Conservation (phyloP, 768 basidiomycete genomes). For the Coprinopsis sp. region DNA sequence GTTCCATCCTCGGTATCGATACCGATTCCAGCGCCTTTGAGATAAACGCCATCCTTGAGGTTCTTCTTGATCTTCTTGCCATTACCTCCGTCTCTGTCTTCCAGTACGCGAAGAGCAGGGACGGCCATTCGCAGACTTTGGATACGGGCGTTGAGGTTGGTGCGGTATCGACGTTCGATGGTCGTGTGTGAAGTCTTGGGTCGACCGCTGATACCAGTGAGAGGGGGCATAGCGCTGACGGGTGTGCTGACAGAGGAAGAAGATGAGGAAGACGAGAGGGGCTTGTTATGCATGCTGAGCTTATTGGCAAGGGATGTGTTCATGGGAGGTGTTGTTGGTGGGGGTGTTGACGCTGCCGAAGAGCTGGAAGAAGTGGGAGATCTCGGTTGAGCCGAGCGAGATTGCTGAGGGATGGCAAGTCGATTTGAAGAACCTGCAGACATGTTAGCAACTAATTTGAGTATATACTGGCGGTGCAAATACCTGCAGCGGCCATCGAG, state of each 20-base stretch:
- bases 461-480: background rate
- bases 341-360: conserved; percentile 40
- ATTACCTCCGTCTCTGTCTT: conserved; percentile 47
- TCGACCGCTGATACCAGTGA: conserved; percentile 26
- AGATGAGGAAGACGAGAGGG: conserved; percentile 12
- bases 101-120: conserved; percentile 76
- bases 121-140: conserved; percentile 76
- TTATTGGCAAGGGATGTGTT: conserved; percentile 14
- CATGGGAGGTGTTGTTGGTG: conserved; percentile 34
- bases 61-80: conserved; percentile 47
- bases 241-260: conserved; percentile 3
- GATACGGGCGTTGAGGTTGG: conserved; percentile 84
- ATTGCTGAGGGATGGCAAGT: conserved; percentile 36
- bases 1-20: conserved; percentile 30
- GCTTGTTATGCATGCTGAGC: conserved; percentile 16
- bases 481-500: background rate
- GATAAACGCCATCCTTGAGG: conserved; percentile 33
- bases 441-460: background rate
- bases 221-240: conserved; percentile 5
- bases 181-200: conserved; percentile 90
- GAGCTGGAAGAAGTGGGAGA: conserved; percentile 35
- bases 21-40: conserved; percentile 32
- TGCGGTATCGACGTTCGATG: conserved; percentile 84
- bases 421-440: conserved; percentile 20
- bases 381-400: conserved; percentile 23